Conservation (phyloP, 169 alveolate genomes). For the Eimeria necatrix region DNA sequence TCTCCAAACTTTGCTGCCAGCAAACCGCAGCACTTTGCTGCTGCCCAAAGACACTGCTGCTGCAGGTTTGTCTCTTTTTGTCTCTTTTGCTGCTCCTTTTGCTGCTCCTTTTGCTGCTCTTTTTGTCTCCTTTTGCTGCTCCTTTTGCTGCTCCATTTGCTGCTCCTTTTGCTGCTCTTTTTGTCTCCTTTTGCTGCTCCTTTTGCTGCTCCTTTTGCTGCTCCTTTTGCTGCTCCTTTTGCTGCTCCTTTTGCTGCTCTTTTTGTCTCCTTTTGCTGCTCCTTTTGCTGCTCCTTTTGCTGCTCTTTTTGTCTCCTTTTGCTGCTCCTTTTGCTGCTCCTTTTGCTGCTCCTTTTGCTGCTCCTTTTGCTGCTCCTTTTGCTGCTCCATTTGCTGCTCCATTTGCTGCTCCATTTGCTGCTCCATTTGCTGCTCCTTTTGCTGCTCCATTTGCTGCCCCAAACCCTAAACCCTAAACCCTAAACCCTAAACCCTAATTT, state of each 20-base stretch:
- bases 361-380: not conserved
- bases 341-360: not conserved
- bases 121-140: not conserved
- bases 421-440: not conserved
- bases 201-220: too few relatives aligned
- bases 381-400: not conserved
- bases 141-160: not conserved
- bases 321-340: too few relatives aligned
- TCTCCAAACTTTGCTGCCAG: not conserved
- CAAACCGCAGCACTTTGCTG: not conserved
- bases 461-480: not conserved
- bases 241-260: not conserved
- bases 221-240: not conserved
- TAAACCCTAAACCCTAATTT: not conserved
- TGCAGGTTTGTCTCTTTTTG: not conserved
- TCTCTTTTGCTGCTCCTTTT: not conserved
- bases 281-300: not conserved
- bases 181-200: too few relatives aligned
- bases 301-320: too few relatives aligned
- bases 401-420: not conserved
- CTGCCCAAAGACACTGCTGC: not conserved
- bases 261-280: not conserved
- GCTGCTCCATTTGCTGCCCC: not conserved
- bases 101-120: not conserved
- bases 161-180: not conserved